Base-by-base conservation (phyloP, 2,329 filamentous ascomycete genomes). In the Apiospora kogelbergensis region DNA sequence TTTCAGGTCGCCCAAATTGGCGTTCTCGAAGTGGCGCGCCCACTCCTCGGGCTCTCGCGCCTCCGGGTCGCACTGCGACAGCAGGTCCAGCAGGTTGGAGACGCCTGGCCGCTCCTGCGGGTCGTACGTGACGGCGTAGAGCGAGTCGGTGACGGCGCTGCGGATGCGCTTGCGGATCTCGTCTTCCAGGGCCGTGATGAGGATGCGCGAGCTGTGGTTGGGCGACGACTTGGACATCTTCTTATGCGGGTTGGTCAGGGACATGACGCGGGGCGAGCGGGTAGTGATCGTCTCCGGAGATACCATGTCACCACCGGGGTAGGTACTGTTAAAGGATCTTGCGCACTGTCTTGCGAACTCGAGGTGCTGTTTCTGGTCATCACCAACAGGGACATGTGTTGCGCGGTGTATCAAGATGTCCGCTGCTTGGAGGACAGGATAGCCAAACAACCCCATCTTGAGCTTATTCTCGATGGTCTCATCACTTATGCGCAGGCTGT, bases 321-420 rank as follows among this genome's bases (percentile, higher is more conserved):
- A 93, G 2, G 87, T 81, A 76, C 93, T 85, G 80, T 98, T 98
- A 83, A 99, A 98, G 77, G 92, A 93, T 70, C 89, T 91, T 10
- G 92, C 96, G 71, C 94, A 91, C 77, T 97, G 91, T 67, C 96
- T 88, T 1, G 95, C 90, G 78, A 98, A 97, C 78, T 99, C 96
- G 26, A 99, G 88, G 80, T 99, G 96, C 76, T 99, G 96, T 68
- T 85, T 86, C 81, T 99, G 96, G 79, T 99, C 96, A 73, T 97
- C 93, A n/a, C 96, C 96, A 1, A 99, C 95, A 13, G 96, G 96
- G 30, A 99, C 95, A 81, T 98, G 93, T 0, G 95, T 98, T 71
- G 95, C 92, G 89, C 90, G 85, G 78, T 98, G 95, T 9, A 98
- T 88, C 45, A 98, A 86, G 64, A 99, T 93, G 80, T 99, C 96